Evolutionary conservation across 139 green algal species (phyloP).

Genomic region (Chlamydomonas incerta): DNA sequence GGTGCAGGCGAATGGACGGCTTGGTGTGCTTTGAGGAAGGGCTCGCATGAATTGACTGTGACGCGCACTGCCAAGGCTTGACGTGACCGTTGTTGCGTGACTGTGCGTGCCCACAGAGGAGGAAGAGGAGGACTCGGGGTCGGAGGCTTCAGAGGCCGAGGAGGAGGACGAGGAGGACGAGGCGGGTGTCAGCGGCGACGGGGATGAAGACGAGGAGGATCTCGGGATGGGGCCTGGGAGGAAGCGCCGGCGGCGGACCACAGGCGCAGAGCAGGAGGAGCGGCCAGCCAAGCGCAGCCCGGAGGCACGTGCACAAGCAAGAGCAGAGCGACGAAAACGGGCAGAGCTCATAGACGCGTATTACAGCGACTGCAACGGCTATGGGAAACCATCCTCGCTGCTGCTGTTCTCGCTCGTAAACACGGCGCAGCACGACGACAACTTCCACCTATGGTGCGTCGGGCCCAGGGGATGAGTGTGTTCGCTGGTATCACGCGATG

Average conservation of each 20-base stretch:
- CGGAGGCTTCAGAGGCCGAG: not conserved
- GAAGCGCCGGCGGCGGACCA: not conserved
- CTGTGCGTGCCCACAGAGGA: too few relatives aligned
- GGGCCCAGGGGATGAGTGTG: not conserved
- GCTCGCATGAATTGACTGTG: too few relatives aligned
- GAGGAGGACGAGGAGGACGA: constrained; percentile 5
- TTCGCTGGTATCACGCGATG: too few relatives aligned
- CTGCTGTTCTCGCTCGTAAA: constrained; percentile 78
- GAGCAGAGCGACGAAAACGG: not conserved
- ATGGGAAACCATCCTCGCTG: constrained; percentile 79
- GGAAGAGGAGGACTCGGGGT: not conserved
- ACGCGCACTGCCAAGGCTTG: too few relatives aligned
- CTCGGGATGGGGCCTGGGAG: not conserved
- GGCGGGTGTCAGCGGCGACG: not conserved
- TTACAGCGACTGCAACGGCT: constrained; percentile 68
- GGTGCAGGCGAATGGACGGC: too few relatives aligned
- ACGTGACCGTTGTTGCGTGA: too few relatives aligned
- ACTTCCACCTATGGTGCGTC: constrained; percentile 78
- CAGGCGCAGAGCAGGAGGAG: not conserved
- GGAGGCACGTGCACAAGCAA: not conserved
- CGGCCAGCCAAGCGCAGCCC: constrained; percentile 26
- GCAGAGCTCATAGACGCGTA: constrained; percentile 59
- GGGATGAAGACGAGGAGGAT: constrained; percentile 2
- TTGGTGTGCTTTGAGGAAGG: too few relatives aligned
- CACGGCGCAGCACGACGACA: constrained; percentile 69